Percentiles rank a stretch among this genome's conserved stretches.
phyloP scores from a whole-genome alignment of 495 filamentous ascomycete genomes.

The Podospora comata region DNA sequence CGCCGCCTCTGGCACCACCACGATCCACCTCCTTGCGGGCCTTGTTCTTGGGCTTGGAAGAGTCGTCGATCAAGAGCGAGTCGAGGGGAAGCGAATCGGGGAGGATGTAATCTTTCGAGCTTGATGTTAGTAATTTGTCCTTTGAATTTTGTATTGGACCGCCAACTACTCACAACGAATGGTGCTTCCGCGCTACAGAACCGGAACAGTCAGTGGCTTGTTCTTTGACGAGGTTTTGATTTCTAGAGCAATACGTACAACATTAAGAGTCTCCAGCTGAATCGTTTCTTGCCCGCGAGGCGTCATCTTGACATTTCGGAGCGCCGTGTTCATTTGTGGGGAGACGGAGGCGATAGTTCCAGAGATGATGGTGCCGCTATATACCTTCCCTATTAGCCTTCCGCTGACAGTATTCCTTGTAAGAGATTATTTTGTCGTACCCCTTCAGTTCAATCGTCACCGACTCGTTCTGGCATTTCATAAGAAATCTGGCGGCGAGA shows the following conservation, averaged over 20 bases:
- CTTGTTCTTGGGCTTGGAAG: slow-evolving; percentile 99
- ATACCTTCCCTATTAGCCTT: neutral
- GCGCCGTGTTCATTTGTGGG: slow-evolving; percentile 93
- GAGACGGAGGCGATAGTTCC: slow-evolving; percentile 94
- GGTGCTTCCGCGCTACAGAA: slow-evolving; percentile 15
- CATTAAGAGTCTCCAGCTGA: slow-evolving; percentile 89
- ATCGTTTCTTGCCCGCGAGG: slow-evolving; percentile 79
- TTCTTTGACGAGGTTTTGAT: no score
- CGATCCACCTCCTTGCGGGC: slow-evolving; percentile 84
- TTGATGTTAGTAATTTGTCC: neutral
- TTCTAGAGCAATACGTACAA: slow-evolving; percentile 31
- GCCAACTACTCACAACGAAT: slow-evolving; percentile 15
- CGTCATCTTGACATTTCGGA: slow-evolving; percentile 95
- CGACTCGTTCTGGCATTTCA: slow-evolving; percentile 98
- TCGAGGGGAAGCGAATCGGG: slow-evolving; percentile 93
- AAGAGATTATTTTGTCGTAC: slow-evolving; percentile 50
- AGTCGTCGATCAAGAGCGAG: slow-evolving; percentile 90
- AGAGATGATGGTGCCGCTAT: slow-evolving; percentile 81
- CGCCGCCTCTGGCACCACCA: slow-evolving; percentile 56
- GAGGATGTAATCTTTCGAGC: slow-evolving; percentile 48
- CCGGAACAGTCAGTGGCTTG: neutral
- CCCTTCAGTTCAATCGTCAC: slow-evolving; percentile 98
- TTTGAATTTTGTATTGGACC: neutral
- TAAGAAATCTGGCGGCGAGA: slow-evolving; percentile 68
- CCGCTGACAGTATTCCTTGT: neutral